Percentiles rank a stretch among this genome's conserved stretches.
Conservation (phyloP, 2,329 filamentous ascomycete species). For the Simplicillium sp. region DNA sequence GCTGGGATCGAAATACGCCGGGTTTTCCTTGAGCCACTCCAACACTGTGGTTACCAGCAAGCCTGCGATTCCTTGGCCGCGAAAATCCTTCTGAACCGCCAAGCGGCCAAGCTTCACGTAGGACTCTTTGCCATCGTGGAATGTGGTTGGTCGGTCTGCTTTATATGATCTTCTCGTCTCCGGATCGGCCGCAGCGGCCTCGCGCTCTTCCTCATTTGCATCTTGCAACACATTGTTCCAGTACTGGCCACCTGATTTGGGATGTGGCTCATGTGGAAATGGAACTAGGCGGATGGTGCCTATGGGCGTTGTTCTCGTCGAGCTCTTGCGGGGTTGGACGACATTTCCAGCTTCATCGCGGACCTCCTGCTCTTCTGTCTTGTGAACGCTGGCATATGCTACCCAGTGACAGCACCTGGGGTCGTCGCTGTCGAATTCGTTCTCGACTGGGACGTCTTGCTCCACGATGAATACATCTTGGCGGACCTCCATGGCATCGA, state of each 20-base stretch:
- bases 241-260: constrained; percentile 38
- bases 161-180: constrained; percentile 11
- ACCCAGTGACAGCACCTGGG: constrained; percentile 77
- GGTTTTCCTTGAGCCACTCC: constrained; percentile 56
- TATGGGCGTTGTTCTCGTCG: constrained; percentile 41
- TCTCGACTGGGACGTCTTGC: constrained; percentile 48
- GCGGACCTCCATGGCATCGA: constrained; percentile 55
- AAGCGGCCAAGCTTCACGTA: constrained; percentile 78
- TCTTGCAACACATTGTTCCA: constrained; percentile 27
- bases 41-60: constrained; percentile 59
- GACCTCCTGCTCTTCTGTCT: constrained; percentile 29
- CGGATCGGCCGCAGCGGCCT: constrained; percentile 5
- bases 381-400: constrained; percentile 59
- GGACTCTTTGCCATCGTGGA: constrained; percentile 55
- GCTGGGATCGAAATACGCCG: constrained; percentile 42
- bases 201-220: constrained; percentile 10
- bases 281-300: constrained; percentile 75
- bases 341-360: constrained; percentile 32
- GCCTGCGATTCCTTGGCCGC: constrained; percentile 54
- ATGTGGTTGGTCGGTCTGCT: constrained; percentile 35
- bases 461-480: constrained; percentile 52
- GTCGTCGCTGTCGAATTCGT: constrained; percentile 78
- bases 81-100: constrained; percentile 57
- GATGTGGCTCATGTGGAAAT: constrained; percentile 64
- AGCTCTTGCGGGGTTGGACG: constrained; percentile 31